phyloP scores from a whole-genome alignment of 345 rosid genomes.

The Mercurialis annua region DNA sequence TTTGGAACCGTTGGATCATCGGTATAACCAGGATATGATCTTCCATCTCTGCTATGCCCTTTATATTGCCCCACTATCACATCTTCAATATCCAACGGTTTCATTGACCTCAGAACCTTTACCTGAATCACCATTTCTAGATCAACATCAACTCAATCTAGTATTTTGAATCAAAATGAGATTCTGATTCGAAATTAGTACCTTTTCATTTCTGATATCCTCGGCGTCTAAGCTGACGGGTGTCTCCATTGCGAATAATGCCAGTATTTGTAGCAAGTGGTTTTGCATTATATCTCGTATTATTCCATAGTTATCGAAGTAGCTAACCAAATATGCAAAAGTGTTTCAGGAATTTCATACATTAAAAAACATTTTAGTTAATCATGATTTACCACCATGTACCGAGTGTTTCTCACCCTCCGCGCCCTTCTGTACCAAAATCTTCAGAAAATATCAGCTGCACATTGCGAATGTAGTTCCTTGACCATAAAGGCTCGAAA shows the following conservation, averaged over 20 bases:
- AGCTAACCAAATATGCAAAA: conserved; percentile 33
- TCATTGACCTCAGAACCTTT: conserved; percentile 88
- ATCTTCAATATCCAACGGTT: conserved; percentile 66
- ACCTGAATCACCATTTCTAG: conserved; percentile 41
- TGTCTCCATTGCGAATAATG: conserved; percentile 96
- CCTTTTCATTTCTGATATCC: conserved; percentile 91
- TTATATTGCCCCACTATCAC: conserved; percentile 83
- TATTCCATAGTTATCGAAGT: conserved; percentile 85
- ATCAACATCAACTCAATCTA: neutral
- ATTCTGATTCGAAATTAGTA: conserved; percentile 17
- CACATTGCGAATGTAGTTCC: conserved; percentile 81
- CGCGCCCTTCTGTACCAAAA: conserved; percentile 94
- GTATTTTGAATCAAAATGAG: neutral
- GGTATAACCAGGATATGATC: conserved; percentile 55
- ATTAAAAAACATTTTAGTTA: neutral
- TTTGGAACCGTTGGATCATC: conserved; percentile 78
- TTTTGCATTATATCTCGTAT: conserved; percentile 94
- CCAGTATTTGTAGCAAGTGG: conserved; percentile 86
- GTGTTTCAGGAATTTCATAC: neutral
- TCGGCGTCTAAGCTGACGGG: conserved; percentile 97
- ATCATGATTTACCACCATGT: neutral
- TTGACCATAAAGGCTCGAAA: conserved; percentile 85
- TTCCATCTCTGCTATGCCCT: conserved; percentile 66
- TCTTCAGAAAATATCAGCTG: conserved; percentile 92
- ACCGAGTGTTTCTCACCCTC: conserved; percentile 52